These are phyloP conservation scores for Leucaena leucocephala DNA, from an alignment of 306 rosid species.

Conservation along the genomic window DNA sequence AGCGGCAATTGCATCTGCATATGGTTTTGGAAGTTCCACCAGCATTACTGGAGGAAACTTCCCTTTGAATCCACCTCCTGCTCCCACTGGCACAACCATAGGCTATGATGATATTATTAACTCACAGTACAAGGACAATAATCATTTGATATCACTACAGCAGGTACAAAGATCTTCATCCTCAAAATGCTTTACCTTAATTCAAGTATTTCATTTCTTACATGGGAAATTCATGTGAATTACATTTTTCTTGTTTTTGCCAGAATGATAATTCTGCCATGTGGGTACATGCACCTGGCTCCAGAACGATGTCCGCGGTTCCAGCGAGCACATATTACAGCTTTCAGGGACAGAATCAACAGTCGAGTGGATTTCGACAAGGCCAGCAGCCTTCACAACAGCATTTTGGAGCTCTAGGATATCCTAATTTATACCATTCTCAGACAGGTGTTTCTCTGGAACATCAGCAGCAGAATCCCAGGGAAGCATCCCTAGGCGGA, in stretches of 20 bases:
- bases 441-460: conserved; percentile 76
- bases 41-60: conserved; percentile 86
- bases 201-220: background rate
- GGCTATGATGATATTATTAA: conserved; percentile 74
- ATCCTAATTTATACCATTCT: conserved; percentile 81
- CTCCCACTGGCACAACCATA: conserved; percentile 68
- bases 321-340: conserved; percentile 75
- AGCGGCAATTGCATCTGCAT: conserved; percentile 73
- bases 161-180: conserved; percentile 53
- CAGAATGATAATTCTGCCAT: conserved; percentile 83
- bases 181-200: background rate
- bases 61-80: conserved; percentile 69
- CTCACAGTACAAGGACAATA: conserved; percentile 78
- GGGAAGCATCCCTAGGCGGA: conserved; percentile 68
- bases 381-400: conserved; percentile 78
- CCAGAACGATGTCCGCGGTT: conserved; percentile 81
- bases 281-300: conserved; percentile 93
- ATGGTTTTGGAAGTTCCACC: conserved; percentile 77
- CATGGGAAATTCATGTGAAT: conserved; percentile 15
- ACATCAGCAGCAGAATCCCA: conserved; percentile 70
- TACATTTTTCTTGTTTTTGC: background rate
- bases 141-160: conserved; percentile 76
- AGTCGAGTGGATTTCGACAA: conserved; percentile 77
- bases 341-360: conserved; percentile 89
- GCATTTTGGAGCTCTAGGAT: conserved; percentile 68